Percentiles rank a stretch among this genome's conserved stretches.
phyloP scores from a whole-genome alignment of 306 rosid genomes.

The Fragaria nilgerrensis region DNA sequence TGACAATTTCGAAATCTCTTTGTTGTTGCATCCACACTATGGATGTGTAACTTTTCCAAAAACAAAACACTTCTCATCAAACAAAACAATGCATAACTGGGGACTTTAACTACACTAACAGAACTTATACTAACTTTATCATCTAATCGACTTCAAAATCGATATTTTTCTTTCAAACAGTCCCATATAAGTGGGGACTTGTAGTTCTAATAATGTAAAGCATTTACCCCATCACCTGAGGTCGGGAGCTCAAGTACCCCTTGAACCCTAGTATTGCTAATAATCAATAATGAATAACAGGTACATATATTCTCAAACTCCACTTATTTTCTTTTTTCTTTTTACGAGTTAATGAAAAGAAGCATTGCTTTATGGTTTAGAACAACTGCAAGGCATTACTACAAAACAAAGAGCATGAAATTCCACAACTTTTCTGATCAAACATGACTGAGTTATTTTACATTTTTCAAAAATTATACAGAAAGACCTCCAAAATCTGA shows the following conservation, averaged over 20 bases:
- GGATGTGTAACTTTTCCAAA: background rate
- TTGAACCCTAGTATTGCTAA: background rate
- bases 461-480: background rate
- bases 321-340: background rate
- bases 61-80: background rate
- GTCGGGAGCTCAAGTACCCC: background rate
- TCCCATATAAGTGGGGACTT: background rate
- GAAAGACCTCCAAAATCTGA: background rate
- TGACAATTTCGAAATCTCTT: background rate
- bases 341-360: background rate
- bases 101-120: background rate
- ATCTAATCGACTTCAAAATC: background rate
- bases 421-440: background rate
- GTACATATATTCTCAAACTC: background rate
- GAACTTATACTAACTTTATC: background rate
- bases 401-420: background rate
- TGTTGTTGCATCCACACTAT: background rate
- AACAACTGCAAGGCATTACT: background rate
- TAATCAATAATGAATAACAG: background rate
- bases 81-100: background rate
- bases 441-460: background rate
- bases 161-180: background rate
- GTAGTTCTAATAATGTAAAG: background rate
- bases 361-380: background rate
- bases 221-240: background rate